Conservation (phyloP, 306 rosid species). For the Gastrolobium villosum region DNA sequence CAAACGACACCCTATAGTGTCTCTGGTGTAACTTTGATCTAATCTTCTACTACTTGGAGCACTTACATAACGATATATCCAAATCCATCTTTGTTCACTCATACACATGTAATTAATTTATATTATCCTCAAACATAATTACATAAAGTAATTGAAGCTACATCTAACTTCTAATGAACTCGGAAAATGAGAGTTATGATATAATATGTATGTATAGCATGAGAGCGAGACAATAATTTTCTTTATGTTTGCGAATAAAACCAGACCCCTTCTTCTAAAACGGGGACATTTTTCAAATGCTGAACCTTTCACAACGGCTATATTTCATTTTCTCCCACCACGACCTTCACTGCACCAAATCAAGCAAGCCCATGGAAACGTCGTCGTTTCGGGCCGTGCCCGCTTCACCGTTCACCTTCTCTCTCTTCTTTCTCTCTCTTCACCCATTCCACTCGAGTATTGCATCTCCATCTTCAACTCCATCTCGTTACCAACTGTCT, state of each 20-base stretch:
- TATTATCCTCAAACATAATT: too few relatives aligned
- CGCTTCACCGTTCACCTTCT: conserved; percentile 64
- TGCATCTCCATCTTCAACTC: conserved; percentile 58
- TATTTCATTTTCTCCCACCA: conserved; percentile 48
- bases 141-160: too few relatives aligned
- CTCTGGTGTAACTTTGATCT: too few relatives aligned
- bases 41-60: too few relatives aligned
- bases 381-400: conserved; percentile 61
- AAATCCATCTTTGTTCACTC: too few relatives aligned
- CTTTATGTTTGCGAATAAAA: conserved; percentile 52
- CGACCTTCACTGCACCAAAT: conserved; percentile 59
- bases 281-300: conserved; percentile 34
- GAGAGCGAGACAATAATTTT: neutral
- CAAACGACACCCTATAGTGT: too few relatives aligned
- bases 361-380: conserved; percentile 70
- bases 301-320: conserved; percentile 17
- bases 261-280: conserved; percentile 45
- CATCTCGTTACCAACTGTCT: conserved; percentile 55
- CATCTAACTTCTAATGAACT: too few relatives aligned
- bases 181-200: too few relatives aligned
- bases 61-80: too few relatives aligned
- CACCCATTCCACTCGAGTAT: conserved; percentile 40
- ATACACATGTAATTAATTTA: too few relatives aligned
- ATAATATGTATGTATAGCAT: too few relatives aligned
- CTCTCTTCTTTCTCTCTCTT: conserved; percentile 52